Evolutionary conservation across 2,329 filamentous ascomycete species (phyloP), one percentile per base, ranked within the genome.

Genomic region (Clonostachys solani): DNA sequence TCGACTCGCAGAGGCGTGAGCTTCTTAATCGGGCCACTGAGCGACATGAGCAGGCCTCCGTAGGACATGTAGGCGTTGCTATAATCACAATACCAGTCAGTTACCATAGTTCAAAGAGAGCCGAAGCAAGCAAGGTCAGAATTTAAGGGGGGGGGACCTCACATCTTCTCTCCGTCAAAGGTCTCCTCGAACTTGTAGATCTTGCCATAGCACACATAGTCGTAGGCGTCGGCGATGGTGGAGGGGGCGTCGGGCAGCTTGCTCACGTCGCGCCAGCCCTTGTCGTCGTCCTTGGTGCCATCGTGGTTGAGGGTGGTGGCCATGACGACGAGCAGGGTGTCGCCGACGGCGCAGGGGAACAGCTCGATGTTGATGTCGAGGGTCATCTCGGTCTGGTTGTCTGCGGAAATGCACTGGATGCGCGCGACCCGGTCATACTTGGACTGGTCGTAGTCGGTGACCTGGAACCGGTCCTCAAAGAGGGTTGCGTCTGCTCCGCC

Each of bases 361-460:
- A 99, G 81, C 71, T 99, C 92, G 49, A 83, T 87, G 75, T 97
- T 96, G 70, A 97, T 84, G 71, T 99, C 94, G 50, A 99, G 87
- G 6, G 83, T 85, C 73, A 97, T 84, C 53, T 82, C 78, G 33
- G 87, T 89, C 53, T 82, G 77, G 57, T 80, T 81, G 70, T 95
- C 90, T 56, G 80, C 76, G 19, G 87, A 92, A 45, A 80, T 87
- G 62, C 83, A 91, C 47, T 75, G 82, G 62, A 97, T 82, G 57
- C 94, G 92, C 47, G 89, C 87, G 23, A 96, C 92, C 54, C 92
- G 89, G 73, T 97, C 94, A 71, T 99, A 99, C 72, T 96, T 96
- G 61, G 85, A 81, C 61, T 84, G 80, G 73, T 96, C 88, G 65
- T 90, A 75, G 47, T 80, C 72, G 56, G 83, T 92, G 60, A 97